Base-by-base conservation (phyloP, 352 stramenopile species). In the Blastocystis hominis region DNA sequence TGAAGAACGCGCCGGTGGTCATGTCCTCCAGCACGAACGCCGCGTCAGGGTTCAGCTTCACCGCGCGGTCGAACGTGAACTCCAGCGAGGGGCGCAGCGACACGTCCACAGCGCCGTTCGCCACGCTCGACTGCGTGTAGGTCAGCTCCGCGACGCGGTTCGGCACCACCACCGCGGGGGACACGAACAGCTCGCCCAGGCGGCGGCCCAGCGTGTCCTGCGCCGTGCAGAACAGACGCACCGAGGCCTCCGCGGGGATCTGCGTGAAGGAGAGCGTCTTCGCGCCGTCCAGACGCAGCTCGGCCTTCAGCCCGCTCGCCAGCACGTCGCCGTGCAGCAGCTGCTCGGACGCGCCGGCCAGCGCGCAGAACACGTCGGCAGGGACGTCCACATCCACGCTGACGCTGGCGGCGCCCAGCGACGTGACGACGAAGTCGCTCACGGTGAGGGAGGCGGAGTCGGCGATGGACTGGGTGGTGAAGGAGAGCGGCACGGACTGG, bases 11-110 rank as follows among this genome's bases (percentile, higher is more conserved):
- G 7, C 5, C 24, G 2, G 40, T 62, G 36, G 24, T 20, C 42
- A 63, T 62, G 53, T 78, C 55, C 68, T 78, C 68, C n/a, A 80
- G 3, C 10, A 80, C 70, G 5, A 80, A 46, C 17, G 20, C 17
- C 20, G 38, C 70, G 36, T 24, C 24, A 4, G 46, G 2, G 50
- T 47, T 36, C 70, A 54, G 5, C 66, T 40, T 15, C 0, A 80
- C 44, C 0, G 24, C 20, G 4, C 50, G 70, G n/a, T 80, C 70
- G 42, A 61, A 80, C 2, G 53, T 64, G 3, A 80, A 24, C 30
- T 20, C 20, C 15, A 80, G 36, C 36, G 30, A n/a, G n/a, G 70
- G 70, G 20, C 36, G 44, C n/a, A 80, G 36, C n/a, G 70, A 80
- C 44, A 80, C 70, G 7, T 80, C 70, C 70, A 38, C 40, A 1